A percentile compares a stretch with the other conserved stretches of the same genome.
Conservation (phyloP, 1,284 basidiomycete genomes). For the Stereum hirsutum region DNA sequence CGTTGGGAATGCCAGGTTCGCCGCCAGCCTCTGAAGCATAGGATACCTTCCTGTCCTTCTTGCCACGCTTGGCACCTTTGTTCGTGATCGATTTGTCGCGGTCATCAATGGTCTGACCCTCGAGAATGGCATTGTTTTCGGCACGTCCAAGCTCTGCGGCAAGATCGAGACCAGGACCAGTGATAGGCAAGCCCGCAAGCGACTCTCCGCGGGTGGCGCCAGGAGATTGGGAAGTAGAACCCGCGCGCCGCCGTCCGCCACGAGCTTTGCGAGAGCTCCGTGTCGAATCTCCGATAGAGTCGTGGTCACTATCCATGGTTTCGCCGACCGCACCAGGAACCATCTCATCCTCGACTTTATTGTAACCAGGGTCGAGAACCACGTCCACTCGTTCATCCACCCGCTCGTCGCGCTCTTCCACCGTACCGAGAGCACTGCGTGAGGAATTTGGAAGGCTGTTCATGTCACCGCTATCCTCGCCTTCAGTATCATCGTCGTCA, state of each 20-base stretch:
- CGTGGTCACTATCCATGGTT: slow-evolving; percentile 16
- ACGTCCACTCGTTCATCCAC: slow-evolving; percentile 30
- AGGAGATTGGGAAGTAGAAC: slow-evolving; percentile 42
- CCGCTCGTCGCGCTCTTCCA: slow-evolving; percentile 28
- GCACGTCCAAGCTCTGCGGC: slow-evolving; percentile 86
- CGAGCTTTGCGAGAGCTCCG: slow-evolving; percentile 29
- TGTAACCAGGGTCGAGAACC: slow-evolving; percentile 31
- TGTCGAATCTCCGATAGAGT: slow-evolving; percentile 12
- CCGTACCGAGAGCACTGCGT: slow-evolving; percentile 28
- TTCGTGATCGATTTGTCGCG: slow-evolving; percentile 35
- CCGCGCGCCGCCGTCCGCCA: slow-evolving; percentile 34
- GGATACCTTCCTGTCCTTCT: slow-evolving; percentile 38
- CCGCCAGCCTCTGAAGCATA: slow-evolving; percentile 25
- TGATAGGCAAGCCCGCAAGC: slow-evolving; percentile 71
- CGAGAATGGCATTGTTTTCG: slow-evolving; percentile 70
- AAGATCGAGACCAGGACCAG: slow-evolving; percentile 80
- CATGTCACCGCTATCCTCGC: slow-evolving; percentile 32
- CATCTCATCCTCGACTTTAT: slow-evolving; percentile 17
- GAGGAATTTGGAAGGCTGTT: slow-evolving; percentile 35
- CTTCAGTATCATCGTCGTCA: slow-evolving; percentile 35
- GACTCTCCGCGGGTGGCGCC: slow-evolving; percentile 53
- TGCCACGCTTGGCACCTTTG: slow-evolving; percentile 40
- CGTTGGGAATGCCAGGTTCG: slow-evolving; percentile 34
- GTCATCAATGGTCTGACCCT: slow-evolving; percentile 43
- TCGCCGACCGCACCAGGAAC: slow-evolving; percentile 20